A percentile compares a stretch with the other conserved stretches of the same genome.
These are phyloP conservation scores for Rosa lucieae DNA, from an alignment of 306 rosid species.

Conservation along the genomic window DNA sequence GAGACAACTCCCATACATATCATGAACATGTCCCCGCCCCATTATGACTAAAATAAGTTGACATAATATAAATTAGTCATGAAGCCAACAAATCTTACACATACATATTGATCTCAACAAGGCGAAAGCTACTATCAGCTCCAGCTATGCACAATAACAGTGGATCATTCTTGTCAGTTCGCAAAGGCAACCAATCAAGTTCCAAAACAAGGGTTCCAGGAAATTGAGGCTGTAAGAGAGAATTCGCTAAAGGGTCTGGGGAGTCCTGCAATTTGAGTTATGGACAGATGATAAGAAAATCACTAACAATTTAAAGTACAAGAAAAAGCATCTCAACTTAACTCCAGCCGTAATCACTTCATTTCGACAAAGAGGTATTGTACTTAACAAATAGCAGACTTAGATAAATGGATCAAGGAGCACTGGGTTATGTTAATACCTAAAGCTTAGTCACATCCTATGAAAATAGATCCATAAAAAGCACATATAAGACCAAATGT, in stretches of 20 bases:
- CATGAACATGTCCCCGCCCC: conserved; percentile 1
- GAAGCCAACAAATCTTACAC: conserved; percentile 37
- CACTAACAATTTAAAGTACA: neutral
- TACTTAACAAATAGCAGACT: neutral
- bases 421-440: no score
- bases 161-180: conserved; percentile 80
- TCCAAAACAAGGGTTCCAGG: conserved; percentile 91
- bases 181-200: conserved; percentile 98
- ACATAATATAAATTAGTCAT: neutral
- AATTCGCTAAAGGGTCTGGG: conserved; percentile 87
- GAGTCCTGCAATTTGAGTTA: conserved; percentile 63
- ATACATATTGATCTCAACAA: conserved; percentile 70
- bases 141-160: conserved; percentile 94
- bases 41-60: neutral
- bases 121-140: conserved; percentile 96
- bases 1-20: neutral
- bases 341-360: neutral
- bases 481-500: neutral
- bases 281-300: conserved; percentile 1
- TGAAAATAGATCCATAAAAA: neutral
- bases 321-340: conserved; percentile 2
- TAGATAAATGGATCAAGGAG: neutral
- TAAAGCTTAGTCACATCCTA: neutral
- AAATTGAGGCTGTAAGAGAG: conserved; percentile 88
- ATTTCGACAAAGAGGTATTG: conserved; percentile 2